Evolutionary conservation across 495 filamentous ascomycete species (phyloP).

Genomic region (Glutinoglossum americanum): DNA sequence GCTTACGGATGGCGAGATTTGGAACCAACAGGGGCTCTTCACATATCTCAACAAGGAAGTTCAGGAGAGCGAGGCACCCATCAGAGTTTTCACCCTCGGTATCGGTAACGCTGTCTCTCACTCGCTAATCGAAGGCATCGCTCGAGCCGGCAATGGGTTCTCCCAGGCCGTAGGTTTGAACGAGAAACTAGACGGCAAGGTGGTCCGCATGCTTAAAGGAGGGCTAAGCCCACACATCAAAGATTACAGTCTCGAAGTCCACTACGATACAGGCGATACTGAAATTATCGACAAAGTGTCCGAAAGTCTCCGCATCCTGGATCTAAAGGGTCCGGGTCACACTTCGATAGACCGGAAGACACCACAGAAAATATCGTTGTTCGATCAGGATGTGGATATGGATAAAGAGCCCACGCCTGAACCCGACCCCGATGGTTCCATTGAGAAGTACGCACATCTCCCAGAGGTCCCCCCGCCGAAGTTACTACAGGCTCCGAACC

Average conservation of each 20-base stretch:
- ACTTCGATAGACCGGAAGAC: constrained; percentile 4
- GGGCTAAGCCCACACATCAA: constrained; percentile 37
- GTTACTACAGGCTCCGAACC: constrained; percentile 37
- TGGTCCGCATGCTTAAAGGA: constrained; percentile 51
- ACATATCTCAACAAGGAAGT: constrained; percentile 29
- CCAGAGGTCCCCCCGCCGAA: constrained; percentile 28
- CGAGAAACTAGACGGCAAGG: constrained; percentile 39
- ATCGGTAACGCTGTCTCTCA: constrained; percentile 40
- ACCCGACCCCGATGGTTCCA: constrained; percentile 9
- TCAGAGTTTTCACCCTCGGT: constrained; percentile 44
- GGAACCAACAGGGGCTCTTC: constrained; percentile 32
- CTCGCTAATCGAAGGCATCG: constrained; percentile 43
- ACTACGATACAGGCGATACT: constrained; percentile 29
- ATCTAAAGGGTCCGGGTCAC: constrained; percentile 5
- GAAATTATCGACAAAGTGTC: constrained; percentile 33
- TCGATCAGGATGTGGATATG: constrained; percentile 23
- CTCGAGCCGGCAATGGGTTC: constrained; percentile 44
- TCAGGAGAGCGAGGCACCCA: constrained; percentile 21
- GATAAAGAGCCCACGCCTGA: constrained; percentile 12
- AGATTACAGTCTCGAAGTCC: constrained; percentile 37
- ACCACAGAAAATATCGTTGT: constrained; percentile 31
- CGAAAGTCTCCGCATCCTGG: constrained; percentile 17
- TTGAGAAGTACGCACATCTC: constrained; percentile 21
- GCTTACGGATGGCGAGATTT: constrained; percentile 53
- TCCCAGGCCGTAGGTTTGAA: constrained; percentile 33